Evolutionary conservation across 345 rosid species (phyloP), one percentile per base, ranked within the genome.

Genomic region (Triadica sebifera): DNA sequence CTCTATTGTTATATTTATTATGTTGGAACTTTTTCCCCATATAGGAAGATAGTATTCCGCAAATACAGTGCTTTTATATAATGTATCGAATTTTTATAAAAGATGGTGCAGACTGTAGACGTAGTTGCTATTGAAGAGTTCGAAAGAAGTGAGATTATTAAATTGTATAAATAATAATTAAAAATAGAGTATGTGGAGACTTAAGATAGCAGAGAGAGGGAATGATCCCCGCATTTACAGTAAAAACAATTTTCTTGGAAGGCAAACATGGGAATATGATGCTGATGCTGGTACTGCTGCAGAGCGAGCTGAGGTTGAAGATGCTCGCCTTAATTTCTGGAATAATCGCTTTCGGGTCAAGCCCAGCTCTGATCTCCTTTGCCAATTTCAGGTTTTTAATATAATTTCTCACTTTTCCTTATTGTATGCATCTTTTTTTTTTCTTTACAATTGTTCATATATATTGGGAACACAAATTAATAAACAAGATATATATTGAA

Each of bases 281-380:
- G 45, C 71, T 67, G 22, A 67, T 13, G 71, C 72, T 34, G 72
- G 72, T 12, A 15, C 24, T n/a, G 46, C 58, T 52, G 72, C 51
- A 17, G 72, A 68, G 45, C 72, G 45, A 16, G 59, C 45, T 16
- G 46, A 68, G 72, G 72, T 68, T 34, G 60, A 68, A 68, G n/a
- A 66, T 4, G 70, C 70, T 66, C 70, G 70, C 2, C 53, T n/a
- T n/a, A 46, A 66, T 46, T 66, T 45, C 53, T 66, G 55, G 55
- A 46, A 46, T 1, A 66, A 66, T 49, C 70, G 70, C 5, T 45
- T 5, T 22, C 38, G 22, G 55, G 38, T 66, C 55, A 66, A 66
- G 55, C 39, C 70, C 9, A 45, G 70, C 38, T 20, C 55, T 22
- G 70, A 66, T 16, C 55, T 46, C n/a, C 70, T 66, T 13, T 66